Percentiles rank a stretch among this genome's conserved stretches.
phyloP scores from a whole-genome alignment of 768 basidiomycete genomes.

The Dioszegia crocea region DNA sequence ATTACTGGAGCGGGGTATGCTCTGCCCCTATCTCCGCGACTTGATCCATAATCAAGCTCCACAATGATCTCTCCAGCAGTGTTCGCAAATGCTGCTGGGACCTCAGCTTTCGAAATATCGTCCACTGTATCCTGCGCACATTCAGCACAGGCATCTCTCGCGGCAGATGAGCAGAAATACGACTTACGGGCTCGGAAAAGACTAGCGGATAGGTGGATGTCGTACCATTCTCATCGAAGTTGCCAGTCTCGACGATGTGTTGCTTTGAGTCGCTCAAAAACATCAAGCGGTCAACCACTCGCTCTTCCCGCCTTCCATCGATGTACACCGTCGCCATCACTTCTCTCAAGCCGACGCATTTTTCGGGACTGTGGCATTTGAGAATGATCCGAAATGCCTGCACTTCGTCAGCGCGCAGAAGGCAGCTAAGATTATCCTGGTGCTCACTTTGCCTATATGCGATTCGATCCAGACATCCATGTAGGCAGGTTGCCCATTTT shows the following conservation, averaged over 20 bases:
- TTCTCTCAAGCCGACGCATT: not conserved
- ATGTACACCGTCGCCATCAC: not conserved
- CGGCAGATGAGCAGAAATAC: no score
- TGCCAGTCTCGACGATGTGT: not conserved
- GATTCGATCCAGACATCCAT: not conserved
- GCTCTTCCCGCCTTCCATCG: not conserved
- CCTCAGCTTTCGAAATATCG: not conserved
- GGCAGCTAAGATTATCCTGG: not conserved
- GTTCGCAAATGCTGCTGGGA: not conserved
- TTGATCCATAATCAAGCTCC: not conserved
- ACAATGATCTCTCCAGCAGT: not conserved
- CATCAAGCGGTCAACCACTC: not conserved
- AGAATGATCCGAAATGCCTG: not conserved
- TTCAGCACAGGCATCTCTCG: not conserved
- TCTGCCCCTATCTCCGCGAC: not conserved
- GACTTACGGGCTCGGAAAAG: not conserved
- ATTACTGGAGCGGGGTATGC: not conserved
- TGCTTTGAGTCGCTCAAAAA: not conserved
- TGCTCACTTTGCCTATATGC: not conserved
- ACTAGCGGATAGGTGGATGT: not conserved
- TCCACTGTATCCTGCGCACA: not conserved
- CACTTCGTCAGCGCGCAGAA: not conserved
- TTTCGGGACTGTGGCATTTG: not conserved
- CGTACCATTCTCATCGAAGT: not conserved
- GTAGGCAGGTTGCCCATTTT: not conserved